Base-by-base conservation (phyloP, 352 stramenopile species). In the Pythium aquatile region DNA sequence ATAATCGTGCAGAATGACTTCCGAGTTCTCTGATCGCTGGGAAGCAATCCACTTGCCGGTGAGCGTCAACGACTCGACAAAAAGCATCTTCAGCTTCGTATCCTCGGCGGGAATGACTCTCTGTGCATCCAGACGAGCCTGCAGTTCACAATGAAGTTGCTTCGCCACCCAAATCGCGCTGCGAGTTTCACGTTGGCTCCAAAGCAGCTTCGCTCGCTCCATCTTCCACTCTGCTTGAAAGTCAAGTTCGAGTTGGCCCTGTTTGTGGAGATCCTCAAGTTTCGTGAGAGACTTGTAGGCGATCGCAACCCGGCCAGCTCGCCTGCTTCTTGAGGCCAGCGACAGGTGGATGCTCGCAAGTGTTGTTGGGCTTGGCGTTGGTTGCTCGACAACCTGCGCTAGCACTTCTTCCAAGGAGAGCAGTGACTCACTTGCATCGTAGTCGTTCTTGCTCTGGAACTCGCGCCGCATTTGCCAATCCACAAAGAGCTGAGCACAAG, bases 21-120 rank as follows among this genome's bases (percentile, higher is more conserved):
- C 82, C 8, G 87, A 96, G 69, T 85, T 90, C 63, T 98, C 93
- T 1, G 94, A 93, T 56, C 95, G 93, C 66, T 98, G 91, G 58
- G 91, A 90, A 20, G 90, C 88, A 68, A 98, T 90, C 96, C 95
- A 99, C 49, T 91, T 89, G 16, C 95, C 94, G 46, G 91, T 97
- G 8, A 84, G 76, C 3, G 85, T 92, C 28, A 96, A 61, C 5
- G 79, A 79, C 29, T 80, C 69, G 3, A 91, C 78, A 24, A 82
- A 81, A 5, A 92, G 56, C 52, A 92, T 75, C 52, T 79, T 68
- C 26, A 94, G 66, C 28, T 70, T 61, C 11, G 35, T 69, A 1
- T 33, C 33, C 26, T 74, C 33, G 13, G 24, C 48, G 14, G 63
- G 52, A 37, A 42, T 51, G 56, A 33, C 70, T 32, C n/a, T 57